phyloP scores from a whole-genome alignment of 2,329 filamentous ascomycete species.

The Teratosphaeria epicoccoides region DNA sequence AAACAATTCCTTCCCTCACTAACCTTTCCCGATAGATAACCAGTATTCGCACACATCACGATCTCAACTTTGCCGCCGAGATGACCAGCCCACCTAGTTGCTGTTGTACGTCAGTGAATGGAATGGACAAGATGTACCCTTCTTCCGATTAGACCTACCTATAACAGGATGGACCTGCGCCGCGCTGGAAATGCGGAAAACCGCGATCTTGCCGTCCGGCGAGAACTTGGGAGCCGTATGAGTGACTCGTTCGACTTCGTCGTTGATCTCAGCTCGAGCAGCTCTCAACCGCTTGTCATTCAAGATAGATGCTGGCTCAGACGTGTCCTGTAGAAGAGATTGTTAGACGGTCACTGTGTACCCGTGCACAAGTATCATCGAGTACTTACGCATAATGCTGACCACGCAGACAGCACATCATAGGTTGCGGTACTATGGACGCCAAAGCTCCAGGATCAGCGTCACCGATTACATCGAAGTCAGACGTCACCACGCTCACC shows the following conservation, averaged over 20 bases:
- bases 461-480: conserved; percentile 50
- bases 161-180: conserved; percentile 58
- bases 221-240: conserved; percentile 55
- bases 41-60: conserved; percentile 56
- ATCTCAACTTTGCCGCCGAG: conserved; percentile 52
- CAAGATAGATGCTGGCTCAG: conserved; percentile 42
- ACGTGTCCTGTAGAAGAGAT: no score
- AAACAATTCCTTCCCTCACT: no score
- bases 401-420: conserved; percentile 43
- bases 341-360: no score
- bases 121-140: not conserved
- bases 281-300: conserved; percentile 39
- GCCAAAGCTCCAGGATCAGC: not conserved
- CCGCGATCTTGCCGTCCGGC: conserved; percentile 50
- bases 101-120: conserved; percentile 16
- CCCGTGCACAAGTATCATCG: no score
- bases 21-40: conserved; percentile 47
- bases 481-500: conserved; percentile 16
- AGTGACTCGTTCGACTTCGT: conserved; percentile 51
- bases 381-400: conserved; percentile 45
- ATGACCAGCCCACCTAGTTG: conserved; percentile 54
- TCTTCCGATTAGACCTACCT: not conserved
- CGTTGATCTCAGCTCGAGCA: conserved; percentile 49
- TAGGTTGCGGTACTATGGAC: not conserved
- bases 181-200: conserved; percentile 49